Evolutionary conservation across 2,329 filamentous ascomycete genomes (phyloP).

Genomic region (Phialophora macrospora): DNA sequence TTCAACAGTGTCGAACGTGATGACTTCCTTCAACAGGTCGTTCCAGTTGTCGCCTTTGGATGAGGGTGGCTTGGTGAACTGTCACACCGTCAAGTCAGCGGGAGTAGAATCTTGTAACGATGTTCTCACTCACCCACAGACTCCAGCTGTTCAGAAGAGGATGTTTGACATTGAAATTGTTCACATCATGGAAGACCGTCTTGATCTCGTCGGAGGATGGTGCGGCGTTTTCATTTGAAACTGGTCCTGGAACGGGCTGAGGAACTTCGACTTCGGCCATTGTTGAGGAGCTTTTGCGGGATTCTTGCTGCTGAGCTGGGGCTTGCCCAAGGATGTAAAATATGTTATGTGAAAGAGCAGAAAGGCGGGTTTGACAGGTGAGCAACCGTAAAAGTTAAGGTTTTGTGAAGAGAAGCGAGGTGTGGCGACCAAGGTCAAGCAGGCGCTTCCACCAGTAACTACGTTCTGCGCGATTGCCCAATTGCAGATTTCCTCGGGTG

Average conservation of each 20-base stretch:
- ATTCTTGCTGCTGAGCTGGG: background rate
- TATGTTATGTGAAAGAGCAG: background rate
- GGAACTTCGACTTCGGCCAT: constrained; percentile 41
- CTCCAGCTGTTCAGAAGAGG: constrained; percentile 98
- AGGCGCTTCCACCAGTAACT: background rate
- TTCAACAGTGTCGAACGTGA: constrained; percentile 97
- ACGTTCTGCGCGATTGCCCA: background rate
- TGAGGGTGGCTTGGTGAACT: constrained; percentile 40
- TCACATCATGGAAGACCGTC: constrained; percentile 96
- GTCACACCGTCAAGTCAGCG: constrained; percentile 29
- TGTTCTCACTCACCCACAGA: constrained; percentile 72
- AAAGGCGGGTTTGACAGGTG: background rate
- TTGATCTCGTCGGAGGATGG: constrained; percentile 66
- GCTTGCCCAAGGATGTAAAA: background rate
- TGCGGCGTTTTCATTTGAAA: constrained; percentile 57
- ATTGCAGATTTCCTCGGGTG: background rate
- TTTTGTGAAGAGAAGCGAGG: background rate
- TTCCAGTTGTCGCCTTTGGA: constrained; percentile 95
- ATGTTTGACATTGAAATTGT: constrained; percentile 99
- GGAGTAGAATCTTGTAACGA: background rate
- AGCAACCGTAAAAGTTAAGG: background rate
- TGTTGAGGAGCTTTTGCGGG: constrained; percentile 3
- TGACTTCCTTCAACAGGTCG: constrained; percentile 95
- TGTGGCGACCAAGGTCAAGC: background rate
- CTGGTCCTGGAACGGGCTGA: constrained; percentile 34